Evolutionary conservation across 768 basidiomycete species (phyloP).

Genomic region (Mycena galopus): DNA sequence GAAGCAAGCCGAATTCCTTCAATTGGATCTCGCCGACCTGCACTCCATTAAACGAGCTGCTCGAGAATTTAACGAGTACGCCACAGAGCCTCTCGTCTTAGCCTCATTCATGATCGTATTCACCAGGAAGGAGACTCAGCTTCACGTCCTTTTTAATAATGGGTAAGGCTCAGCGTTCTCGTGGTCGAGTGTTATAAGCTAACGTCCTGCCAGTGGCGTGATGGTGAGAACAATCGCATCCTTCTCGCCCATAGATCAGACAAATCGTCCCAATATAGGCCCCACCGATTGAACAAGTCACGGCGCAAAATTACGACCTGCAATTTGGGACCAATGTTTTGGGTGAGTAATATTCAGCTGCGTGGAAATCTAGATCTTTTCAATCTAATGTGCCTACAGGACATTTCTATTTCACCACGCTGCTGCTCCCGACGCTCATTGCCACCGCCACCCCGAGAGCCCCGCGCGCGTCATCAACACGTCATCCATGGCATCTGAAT

Average conservation of each 20-base stretch:
- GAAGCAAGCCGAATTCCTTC: slow-evolving; percentile 56
- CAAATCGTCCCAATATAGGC: slow-evolving; percentile 1
- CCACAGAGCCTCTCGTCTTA: too few relatives aligned
- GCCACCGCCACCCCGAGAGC: slow-evolving; percentile 49
- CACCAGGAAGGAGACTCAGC: slow-evolving; percentile 54
- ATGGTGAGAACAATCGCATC: slow-evolving; percentile 28
- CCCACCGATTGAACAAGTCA: slow-evolving; percentile 42
- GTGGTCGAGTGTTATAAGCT: not conserved
- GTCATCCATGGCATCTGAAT: slow-evolving; percentile 36
- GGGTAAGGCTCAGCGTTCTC: slow-evolving; percentile 47
- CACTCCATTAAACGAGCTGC: slow-evolving; percentile 54
- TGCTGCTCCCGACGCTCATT: slow-evolving; percentile 60
- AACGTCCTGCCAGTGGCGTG: slow-evolving; percentile 38
- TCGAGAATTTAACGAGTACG: slow-evolving; percentile 56
- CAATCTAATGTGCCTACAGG: slow-evolving; percentile 50
- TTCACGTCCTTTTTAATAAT: slow-evolving; percentile 63
- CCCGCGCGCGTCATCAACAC: slow-evolving; percentile 57
- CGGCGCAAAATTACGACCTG: slow-evolving; percentile 46
- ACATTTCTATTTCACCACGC: slow-evolving; percentile 69
- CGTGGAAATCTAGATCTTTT: not conserved
- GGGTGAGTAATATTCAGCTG: slow-evolving; percentile 25
- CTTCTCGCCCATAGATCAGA: not conserved
- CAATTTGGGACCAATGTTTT: slow-evolving; percentile 43
- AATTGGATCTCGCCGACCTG: slow-evolving; percentile 60
- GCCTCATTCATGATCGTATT: not conserved